Conservation (phyloP, 2,329 filamentous ascomycete genomes). For the Cadophora sp. region DNA sequence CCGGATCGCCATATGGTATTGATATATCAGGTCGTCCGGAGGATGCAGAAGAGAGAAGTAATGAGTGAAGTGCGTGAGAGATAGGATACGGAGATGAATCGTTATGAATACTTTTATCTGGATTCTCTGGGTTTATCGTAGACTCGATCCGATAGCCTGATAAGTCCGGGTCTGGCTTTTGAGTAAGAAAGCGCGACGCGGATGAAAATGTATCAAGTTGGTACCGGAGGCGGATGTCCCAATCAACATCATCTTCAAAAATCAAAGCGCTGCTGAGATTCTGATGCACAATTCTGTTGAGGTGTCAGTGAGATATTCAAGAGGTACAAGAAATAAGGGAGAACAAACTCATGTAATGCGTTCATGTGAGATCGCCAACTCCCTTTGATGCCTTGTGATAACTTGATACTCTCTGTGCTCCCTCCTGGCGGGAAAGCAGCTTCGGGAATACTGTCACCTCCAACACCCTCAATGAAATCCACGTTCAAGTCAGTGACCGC, state of each 20-base stretch:
- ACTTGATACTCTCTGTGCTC: slow-evolving; percentile 28
- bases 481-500: slow-evolving; percentile 30
- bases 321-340: slow-evolving; percentile 58
- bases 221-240: slow-evolving; percentile 47
- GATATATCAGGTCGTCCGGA: not conserved
- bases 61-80: slow-evolving; percentile 20
- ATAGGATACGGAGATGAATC: slow-evolving; percentile 28
- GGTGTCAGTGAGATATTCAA: slow-evolving; percentile 59
- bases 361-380: slow-evolving; percentile 37
- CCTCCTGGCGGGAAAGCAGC: slow-evolving; percentile 28
- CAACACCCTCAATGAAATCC: slow-evolving; percentile 33
- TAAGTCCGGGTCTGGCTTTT: slow-evolving; percentile 9
- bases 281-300: slow-evolving; percentile 33
- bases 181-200: slow-evolving; percentile 26
- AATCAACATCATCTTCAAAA: slow-evolving; percentile 54
- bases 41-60: slow-evolving; percentile 17
- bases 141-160: slow-evolving; percentile 11
- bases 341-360: slow-evolving; percentile 30
- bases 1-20: slow-evolving; percentile 29
- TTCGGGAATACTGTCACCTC: slow-evolving; percentile 29
- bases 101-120: slow-evolving; percentile 29
- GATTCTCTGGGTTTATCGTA: slow-evolving; percentile 36
- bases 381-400: slow-evolving; percentile 30
- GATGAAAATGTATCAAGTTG: slow-evolving; percentile 30
- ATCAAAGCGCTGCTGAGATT: slow-evolving; percentile 50